These are phyloP conservation scores for Rauvolfia tetraphylla DNA, from an alignment of 257 asterid species.

Conservation along the genomic window DNA sequence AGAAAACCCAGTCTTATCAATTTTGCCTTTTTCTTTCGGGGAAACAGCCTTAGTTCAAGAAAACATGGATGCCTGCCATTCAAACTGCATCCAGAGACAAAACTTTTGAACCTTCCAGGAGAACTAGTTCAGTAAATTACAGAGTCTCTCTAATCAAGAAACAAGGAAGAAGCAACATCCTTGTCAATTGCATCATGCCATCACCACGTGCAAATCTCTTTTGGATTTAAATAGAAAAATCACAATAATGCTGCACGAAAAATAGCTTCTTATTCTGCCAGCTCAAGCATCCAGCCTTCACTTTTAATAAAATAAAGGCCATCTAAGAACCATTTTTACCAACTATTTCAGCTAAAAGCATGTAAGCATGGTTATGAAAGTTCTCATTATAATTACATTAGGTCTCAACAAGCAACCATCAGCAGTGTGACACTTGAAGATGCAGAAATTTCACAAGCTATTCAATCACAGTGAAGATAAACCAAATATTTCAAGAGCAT, in stretches of 20 bases:
- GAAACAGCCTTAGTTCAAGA: background rate
- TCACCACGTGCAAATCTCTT: background rate
- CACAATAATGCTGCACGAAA: background rate
- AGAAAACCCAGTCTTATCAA: background rate
- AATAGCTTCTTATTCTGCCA: background rate
- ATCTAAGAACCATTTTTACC: background rate
- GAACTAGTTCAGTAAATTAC: background rate
- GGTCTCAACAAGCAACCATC: background rate
- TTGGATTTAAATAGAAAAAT: background rate
- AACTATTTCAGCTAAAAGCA: background rate
- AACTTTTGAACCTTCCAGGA: background rate
- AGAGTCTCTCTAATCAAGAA: background rate
- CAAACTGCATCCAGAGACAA: background rate
- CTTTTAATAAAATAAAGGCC: background rate
- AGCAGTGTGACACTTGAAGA: background rate
- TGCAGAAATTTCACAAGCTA: background rate
- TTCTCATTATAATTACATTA: background rate
- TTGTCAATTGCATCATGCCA: background rate
- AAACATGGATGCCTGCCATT: background rate
- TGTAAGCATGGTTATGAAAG: background rate
- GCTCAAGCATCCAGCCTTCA: background rate
- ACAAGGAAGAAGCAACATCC: background rate
- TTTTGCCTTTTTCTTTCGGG: background rate
- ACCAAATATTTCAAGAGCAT: conserved; percentile 11
- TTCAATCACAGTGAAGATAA: background rate